These are phyloP conservation scores for Jamesozyma gamospora DNA, from an alignment of 805 yeast species.

Conservation along the genomic window DNA sequence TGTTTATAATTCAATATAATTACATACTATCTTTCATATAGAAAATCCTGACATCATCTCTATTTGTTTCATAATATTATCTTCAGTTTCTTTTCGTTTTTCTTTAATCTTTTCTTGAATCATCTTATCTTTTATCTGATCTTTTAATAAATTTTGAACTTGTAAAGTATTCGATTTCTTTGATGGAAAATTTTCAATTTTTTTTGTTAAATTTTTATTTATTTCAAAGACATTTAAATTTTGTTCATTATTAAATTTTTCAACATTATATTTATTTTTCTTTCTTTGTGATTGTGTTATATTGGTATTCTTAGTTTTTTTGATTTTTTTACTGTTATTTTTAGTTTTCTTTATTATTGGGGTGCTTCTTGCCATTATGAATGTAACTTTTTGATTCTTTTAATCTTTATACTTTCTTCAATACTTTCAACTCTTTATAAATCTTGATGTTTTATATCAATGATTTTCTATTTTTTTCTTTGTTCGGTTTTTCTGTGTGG, in stretches of 20 bases:
- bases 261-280: slow-evolving; percentile 18
- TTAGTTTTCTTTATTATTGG: slow-evolving; percentile 5
- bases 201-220: not conserved
- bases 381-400: not conserved
- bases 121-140: slow-evolving; percentile 20
- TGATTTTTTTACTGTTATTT: slow-evolving; percentile 1
- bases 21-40: slow-evolving; percentile 9
- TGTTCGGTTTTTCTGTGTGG: not conserved
- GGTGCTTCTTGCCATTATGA: slow-evolving; percentile 1
- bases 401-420: too few relatives aligned
- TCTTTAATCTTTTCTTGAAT: slow-evolving; percentile 12
- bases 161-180: slow-evolving; percentile 9
- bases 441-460: not conserved
- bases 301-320: slow-evolving; percentile 5
- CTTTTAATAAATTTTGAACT: slow-evolving; percentile 16
- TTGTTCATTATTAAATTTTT: slow-evolving; percentile 16
- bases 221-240: slow-evolving; percentile 7
- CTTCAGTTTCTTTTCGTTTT: slow-evolving; percentile 22
- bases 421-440: too few relatives aligned
- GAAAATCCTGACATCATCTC: slow-evolving; percentile 28
- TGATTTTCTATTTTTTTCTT: not conserved
- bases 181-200: not conserved
- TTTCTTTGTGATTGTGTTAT: slow-evolving; percentile 20
- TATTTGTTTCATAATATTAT: slow-evolving; percentile 24
- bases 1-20: not conserved